Evolutionary conservation across 306 rosid species (phyloP).

Genomic region (Cucurbita pepo): DNA sequence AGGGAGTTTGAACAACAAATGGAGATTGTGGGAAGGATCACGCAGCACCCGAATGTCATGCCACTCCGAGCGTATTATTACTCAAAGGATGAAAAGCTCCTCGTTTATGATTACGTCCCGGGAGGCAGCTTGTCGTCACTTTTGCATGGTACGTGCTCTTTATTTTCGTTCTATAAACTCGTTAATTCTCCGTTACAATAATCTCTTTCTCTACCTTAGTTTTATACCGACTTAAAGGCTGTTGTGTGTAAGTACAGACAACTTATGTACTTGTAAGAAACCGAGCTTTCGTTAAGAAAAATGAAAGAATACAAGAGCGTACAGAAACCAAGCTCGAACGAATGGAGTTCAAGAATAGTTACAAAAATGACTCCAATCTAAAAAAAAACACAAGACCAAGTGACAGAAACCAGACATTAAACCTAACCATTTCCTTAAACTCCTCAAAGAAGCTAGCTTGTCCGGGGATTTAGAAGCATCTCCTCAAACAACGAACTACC

Average conservation of each 20-base stretch:
- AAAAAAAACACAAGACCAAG: background rate
- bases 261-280: background rate
- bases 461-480: background rate
- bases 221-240: background rate
- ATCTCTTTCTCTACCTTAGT: background rate
- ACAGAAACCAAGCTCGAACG: background rate
- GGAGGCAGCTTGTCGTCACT: slow-evolving; percentile 53
- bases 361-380: background rate
- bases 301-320: background rate
- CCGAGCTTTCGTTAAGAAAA: background rate
- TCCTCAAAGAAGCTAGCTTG: background rate
- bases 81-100: slow-evolving; percentile 79
- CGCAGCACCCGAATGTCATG: slow-evolving; percentile 48
- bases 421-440: background rate
- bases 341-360: background rate
- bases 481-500: no score
- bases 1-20: slow-evolving; percentile 75
- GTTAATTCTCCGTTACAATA: background rate
- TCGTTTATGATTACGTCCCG: slow-evolving; percentile 49
- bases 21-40: slow-evolving; percentile 64
- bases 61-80: slow-evolving; percentile 82
- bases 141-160: slow-evolving; percentile 47
- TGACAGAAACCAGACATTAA: background rate
- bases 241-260: background rate
- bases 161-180: background rate